Conservation (phyloP, 305 asterid genomes). For the Ilex paraguariensis region DNA sequence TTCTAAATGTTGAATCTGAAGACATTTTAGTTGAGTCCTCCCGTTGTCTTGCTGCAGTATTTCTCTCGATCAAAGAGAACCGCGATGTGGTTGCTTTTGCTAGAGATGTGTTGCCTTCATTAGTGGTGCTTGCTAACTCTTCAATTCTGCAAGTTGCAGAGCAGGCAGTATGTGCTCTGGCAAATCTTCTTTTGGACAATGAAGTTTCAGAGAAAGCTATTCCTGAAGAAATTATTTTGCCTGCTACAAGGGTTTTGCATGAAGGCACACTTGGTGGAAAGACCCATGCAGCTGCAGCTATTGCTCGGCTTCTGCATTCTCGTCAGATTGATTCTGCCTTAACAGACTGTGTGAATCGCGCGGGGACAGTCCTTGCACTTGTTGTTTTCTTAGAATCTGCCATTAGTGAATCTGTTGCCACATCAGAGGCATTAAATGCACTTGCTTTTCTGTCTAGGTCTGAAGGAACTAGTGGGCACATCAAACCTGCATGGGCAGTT, state of each 20-base stretch:
- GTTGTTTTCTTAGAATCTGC: slow-evolving; percentile 82
- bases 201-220: slow-evolving; percentile 73
- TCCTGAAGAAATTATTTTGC: slow-evolving; percentile 74
- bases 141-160: slow-evolving; percentile 73
- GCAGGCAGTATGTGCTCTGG: slow-evolving; percentile 95
- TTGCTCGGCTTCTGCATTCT: slow-evolving; percentile 81
- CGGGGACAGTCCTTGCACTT: slow-evolving; percentile 90
- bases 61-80: slow-evolving; percentile 6
- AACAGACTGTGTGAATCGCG: slow-evolving; percentile 71
- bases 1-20: slow-evolving; percentile 16
- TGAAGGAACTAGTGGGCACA: slow-evolving; percentile 48
- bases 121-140: slow-evolving; percentile 78
- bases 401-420: slow-evolving; percentile 58
- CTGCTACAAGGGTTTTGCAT: slow-evolving; percentile 83
- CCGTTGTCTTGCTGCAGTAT: slow-evolving; percentile 6
- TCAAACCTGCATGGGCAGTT: slow-evolving; percentile 86
- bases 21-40: slow-evolving; percentile 3
- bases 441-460: slow-evolving; percentile 78
- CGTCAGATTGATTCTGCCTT: slow-evolving; percentile 61
- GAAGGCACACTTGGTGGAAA: slow-evolving; percentile 76
- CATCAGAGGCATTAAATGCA: slow-evolving; percentile 83
- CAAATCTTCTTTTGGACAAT: slow-evolving; percentile 84
- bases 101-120: slow-evolving; percentile 30
- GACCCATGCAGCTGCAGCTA: slow-evolving; percentile 89
- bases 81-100: slow-evolving; percentile 1